phyloP scores from a whole-genome alignment of 441 rosid species.

The Erodium texanum region DNA sequence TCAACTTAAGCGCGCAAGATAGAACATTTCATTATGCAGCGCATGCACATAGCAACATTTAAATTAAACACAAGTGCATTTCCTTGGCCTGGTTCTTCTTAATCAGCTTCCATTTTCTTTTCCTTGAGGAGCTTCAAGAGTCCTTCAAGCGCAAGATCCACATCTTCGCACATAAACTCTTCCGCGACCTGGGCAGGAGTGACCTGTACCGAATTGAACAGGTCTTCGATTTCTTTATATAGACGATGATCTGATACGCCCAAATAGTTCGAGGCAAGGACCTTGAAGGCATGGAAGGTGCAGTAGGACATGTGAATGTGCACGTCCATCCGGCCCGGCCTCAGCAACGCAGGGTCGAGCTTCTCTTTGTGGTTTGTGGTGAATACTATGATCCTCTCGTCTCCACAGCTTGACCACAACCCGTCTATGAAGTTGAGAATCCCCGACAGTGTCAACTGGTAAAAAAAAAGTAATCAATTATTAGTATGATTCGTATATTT shows the following conservation, averaged over 20 bases:
- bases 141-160: not conserved
- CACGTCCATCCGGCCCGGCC: slow-evolving; percentile 75
- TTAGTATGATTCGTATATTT: too few species aligned
- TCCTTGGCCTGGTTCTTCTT: too few species aligned
- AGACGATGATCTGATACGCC: slow-evolving; percentile 20
- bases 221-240: slow-evolving; percentile 33
- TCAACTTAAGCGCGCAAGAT: too few species aligned
- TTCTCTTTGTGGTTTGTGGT: slow-evolving; percentile 56
- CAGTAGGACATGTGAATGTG: slow-evolving; percentile 76
- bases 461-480: not conserved
- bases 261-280: slow-evolving; percentile 47
- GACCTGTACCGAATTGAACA: slow-evolving; percentile 24
- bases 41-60: too few species aligned
- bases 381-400: slow-evolving; percentile 55
- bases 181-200: slow-evolving; percentile 36
- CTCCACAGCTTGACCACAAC: slow-evolving; percentile 72
- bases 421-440: slow-evolving; percentile 61
- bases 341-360: slow-evolving; percentile 53
- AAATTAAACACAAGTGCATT: too few species aligned
- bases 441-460: slow-evolving; percentile 44
- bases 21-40: too few species aligned
- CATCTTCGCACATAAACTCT: slow-evolving; percentile 10
- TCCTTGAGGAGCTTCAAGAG: too few species aligned
- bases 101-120: too few species aligned
- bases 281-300: slow-evolving; percentile 40